Base-by-base conservation (phyloP, 352 stramenopile species). In the Phytopythium mirpurense region DNA sequence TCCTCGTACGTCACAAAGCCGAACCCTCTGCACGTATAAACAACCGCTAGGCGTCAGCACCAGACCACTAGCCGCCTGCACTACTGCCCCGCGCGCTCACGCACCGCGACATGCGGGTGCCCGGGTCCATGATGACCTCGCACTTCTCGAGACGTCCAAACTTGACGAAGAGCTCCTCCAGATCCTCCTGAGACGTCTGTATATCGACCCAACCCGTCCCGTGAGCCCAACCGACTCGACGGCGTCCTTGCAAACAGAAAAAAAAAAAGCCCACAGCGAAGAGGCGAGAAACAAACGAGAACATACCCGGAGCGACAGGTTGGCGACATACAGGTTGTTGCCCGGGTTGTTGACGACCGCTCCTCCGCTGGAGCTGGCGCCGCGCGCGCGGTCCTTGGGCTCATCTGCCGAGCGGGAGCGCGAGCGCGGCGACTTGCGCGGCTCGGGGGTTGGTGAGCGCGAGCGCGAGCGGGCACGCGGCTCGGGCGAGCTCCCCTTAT, bases 321-420 rank as follows among this genome's bases (percentile, higher is more conserved):
- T 89, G 38, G 83, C 83, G 16, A 90, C 76, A 45, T 92, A 92
- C 52, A 92, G 59, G 57, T 89, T 90, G 69, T 92, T 92, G 60
- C 82, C 82, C 2, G 73, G 73, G 67, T 92, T 92, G 7, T 16
- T 43, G 14, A 51, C 60, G 29, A 68, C 51, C 5, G 37, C 16
- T 23, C 14, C 38, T 5, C 61, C 50, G 42, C 40, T 31, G 38
- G n/a, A 24, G 32, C 51, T 50, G 35, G n/a, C 46, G 19, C 61
- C 34, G 48, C 35, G 43, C 36, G 42, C 59, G 10, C 50, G 43
- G 34, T 55, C 52, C 26, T 64, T 68, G 5, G 29, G 36, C 3
- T 27, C 54, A n/a, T 54, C 40, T n/a, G 66, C 71, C 29, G 79
- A 89, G 34, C 62, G 71, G 41, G 71, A 83, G 29, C 70, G 68